Percentiles rank a stretch among this genome's conserved stretches.
phyloP scores from a whole-genome alignment of 2,329 filamentous ascomycete species.

The Hansfordia pulvinata region DNA sequence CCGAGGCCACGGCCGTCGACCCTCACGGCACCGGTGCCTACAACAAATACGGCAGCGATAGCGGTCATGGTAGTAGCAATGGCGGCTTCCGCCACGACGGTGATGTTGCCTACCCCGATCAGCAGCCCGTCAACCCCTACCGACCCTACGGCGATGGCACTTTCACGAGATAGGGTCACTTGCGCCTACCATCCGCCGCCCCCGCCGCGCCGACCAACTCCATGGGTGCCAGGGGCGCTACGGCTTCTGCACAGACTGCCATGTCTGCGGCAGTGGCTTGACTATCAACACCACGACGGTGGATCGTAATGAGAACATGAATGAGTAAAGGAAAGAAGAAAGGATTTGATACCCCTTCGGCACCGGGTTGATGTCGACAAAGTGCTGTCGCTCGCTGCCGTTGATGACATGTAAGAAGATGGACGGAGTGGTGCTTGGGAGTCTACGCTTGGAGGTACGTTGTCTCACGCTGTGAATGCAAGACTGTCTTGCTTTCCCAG shows the following conservation, averaged over 20 bases:
- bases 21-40: slow-evolving; percentile 7
- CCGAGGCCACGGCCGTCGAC: slow-evolving; percentile 19
- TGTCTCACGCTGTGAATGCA: no score
- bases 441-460: no score
- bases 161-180: background rate
- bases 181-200: background rate
- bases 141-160: background rate
- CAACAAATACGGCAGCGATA: slow-evolving; percentile 16
- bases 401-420: no score
- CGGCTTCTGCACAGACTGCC: no score
- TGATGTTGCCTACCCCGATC: slow-evolving; percentile 15
- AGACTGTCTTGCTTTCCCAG: no score
- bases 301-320: slow-evolving; percentile 1
- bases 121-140: background rate
- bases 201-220: background rate
- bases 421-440: no score
- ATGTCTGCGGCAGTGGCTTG: no score
- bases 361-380: no score
- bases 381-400: no score
- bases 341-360: no score
- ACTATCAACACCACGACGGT: no score
- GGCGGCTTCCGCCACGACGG: slow-evolving; percentile 14
- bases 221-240: background rate
- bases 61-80: background rate
- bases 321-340: no score